phyloP scores from a whole-genome alignment of 2,329 filamentous ascomycete species.

The Penicillium sp. region DNA sequence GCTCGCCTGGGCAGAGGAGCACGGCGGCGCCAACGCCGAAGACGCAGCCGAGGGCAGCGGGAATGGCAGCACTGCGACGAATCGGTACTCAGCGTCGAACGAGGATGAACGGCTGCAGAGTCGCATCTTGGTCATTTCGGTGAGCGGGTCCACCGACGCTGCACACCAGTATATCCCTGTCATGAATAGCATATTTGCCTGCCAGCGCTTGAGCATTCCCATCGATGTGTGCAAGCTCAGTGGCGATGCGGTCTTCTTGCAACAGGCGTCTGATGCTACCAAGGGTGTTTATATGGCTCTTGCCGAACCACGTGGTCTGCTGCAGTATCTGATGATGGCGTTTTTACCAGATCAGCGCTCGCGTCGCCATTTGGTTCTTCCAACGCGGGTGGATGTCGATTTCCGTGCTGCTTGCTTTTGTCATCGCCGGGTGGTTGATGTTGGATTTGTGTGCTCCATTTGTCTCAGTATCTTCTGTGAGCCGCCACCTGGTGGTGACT shows the following conservation, averaged over 20 bases:
- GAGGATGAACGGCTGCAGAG: slow-evolving; percentile 58
- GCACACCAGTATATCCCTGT: slow-evolving; percentile 92
- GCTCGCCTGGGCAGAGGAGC: slow-evolving; percentile 61
- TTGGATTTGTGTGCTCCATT: slow-evolving; percentile 93
- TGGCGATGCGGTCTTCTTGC: slow-evolving; percentile 84
- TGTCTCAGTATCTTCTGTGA: slow-evolving; percentile 92
- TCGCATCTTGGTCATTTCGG: slow-evolving; percentile 84
- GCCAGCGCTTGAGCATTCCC: slow-evolving; percentile 79
- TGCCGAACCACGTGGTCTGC: slow-evolving; percentile 64
- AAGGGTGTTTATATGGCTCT: slow-evolving; percentile 67
- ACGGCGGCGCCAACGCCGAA: slow-evolving; percentile 43
- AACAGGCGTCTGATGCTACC: slow-evolving; percentile 80
- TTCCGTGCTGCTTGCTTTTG: slow-evolving; percentile 99
- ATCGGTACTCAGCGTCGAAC: slow-evolving; percentile 23
- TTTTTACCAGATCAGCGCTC: slow-evolving; percentile 72
- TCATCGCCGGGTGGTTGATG: slow-evolving; percentile 83
- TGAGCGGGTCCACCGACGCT: slow-evolving; percentile 84
- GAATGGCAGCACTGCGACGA: slow-evolving; percentile 29
- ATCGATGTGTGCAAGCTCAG: slow-evolving; percentile 89
- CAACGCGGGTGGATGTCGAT: slow-evolving; percentile 83
- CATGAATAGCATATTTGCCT: slow-evolving; percentile 98
- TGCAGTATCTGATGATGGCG: slow-evolving; percentile 93
- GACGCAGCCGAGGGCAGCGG: slow-evolving; percentile 36
- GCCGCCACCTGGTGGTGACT: slow-evolving; percentile 62
- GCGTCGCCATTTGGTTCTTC: slow-evolving; percentile 66